Conservation (phyloP, 768 basidiomycete species). For the Clavulina sp. region DNA sequence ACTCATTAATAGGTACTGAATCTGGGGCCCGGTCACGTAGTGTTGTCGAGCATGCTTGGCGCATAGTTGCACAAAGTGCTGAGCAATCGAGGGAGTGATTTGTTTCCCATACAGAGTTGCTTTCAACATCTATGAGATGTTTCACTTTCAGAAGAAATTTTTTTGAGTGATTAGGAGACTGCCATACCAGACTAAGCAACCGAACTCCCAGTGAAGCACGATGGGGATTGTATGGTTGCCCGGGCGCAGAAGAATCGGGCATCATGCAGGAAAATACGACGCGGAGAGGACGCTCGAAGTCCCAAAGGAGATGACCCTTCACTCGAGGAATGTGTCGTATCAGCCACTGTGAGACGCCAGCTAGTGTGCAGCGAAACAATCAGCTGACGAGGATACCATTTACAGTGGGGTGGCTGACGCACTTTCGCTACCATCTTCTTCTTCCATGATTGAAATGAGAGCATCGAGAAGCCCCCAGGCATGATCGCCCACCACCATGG, state of each 20-base stretch:
- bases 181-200: neutral
- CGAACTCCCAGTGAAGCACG: neutral
- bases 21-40: no score
- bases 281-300: neutral
- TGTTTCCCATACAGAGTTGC: no score
- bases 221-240: neutral
- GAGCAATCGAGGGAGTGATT: no score
- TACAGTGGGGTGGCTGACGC: neutral
- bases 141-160: no score
- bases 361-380: neutral
- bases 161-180: neutral
- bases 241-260: neutral
- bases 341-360: neutral
- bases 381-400: no score
- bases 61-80: no score
- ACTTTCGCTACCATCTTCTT: neutral
- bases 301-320: neutral
- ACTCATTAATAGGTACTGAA: no score
- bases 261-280: neutral
- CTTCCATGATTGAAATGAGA: neutral
- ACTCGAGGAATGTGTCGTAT: neutral
- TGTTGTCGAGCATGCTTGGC: no score
- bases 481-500: neutral
- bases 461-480: neutral
- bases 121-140: no score